Evolutionary conservation across 108 stramenopile species (phyloP), one percentile per base, ranked within the genome.

Genomic region (Asterionellopsis glacialis): DNA sequence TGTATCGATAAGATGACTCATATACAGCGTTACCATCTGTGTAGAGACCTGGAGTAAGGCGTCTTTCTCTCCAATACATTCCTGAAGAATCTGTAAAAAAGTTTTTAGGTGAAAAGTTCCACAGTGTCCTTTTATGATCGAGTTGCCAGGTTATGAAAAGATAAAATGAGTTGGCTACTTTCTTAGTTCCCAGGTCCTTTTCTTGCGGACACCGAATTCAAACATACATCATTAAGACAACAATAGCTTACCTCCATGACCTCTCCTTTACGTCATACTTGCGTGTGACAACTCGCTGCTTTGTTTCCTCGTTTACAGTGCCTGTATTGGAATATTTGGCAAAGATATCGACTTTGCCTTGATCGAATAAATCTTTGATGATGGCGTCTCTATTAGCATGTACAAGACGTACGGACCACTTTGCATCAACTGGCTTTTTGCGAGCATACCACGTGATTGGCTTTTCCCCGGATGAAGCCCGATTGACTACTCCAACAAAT

Each of bases 361-460:
- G 68, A 41, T 76, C 55, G 61, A 88, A 93, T 48, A 93, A 69
- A 68, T 93, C 92, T 27, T 85, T 75, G 49, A 93, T 59, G n/a
- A 93, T 77, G n/a, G 84, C 87, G 65, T 80, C 84, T 54, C 79
- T 70, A 63, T 93, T 85, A 21, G 83, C 87, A 62, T 93, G 92
- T 0, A 93, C 62, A 41, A 93, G 70, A 2, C 92, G 72, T 9
- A 93, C 79, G 13, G 74, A 79, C 92, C 92, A 93, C 45, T 87
- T 87, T 21, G 88, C 65, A 18, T 61, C 56, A n/a, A 39, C 26
- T 33, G 92, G 88, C 65, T 88, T 93, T 18, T 58, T 67, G 6
- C 92, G 82, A 12, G 92, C 88, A 60, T 83, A 88, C 92, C 92
- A 93, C 15, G 67, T 75, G 27, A 90, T 77, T 10, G 76, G 74